Conservation (phyloP, 306 rosid genomes). For the Sesbania bispinosa region DNA sequence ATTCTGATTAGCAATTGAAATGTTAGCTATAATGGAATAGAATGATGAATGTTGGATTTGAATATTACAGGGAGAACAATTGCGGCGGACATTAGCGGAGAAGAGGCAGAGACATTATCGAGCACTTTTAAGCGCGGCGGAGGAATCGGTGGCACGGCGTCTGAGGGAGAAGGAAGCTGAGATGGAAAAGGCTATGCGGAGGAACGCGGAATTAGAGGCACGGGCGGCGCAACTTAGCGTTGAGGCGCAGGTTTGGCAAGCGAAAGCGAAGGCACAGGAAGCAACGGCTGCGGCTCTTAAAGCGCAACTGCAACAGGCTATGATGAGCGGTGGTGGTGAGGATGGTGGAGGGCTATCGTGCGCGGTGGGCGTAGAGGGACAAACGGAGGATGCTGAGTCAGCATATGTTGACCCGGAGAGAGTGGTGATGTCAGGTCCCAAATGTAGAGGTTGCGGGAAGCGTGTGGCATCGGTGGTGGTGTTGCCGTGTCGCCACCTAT, state of each 20-base stretch:
- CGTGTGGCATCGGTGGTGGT: conserved; percentile 74
- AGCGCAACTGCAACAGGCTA: conserved; percentile 74
- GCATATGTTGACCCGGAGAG: conserved; percentile 74
- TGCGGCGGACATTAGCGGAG: conserved; percentile 63
- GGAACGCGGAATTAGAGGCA: conserved; percentile 73
- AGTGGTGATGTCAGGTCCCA: conserved; percentile 41
- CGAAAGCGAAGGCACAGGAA: conserved; percentile 74
- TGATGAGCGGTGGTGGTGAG: conserved; percentile 36
- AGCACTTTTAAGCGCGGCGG: conserved; percentile 54
- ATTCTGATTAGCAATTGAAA: not conserved
- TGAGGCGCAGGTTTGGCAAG: conserved; percentile 85
- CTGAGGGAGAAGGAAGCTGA: conserved; percentile 69
- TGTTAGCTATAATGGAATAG: not conserved
- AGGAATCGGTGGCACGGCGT: conserved; percentile 52
- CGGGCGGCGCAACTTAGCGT: conserved; percentile 71
- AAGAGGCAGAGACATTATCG: conserved; percentile 65
- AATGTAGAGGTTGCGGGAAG: conserved; percentile 64
- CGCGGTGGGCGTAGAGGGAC: conserved; percentile 44
- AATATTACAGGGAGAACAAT: conserved; percentile 54
- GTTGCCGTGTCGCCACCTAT: conserved; percentile 81
- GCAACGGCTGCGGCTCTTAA: conserved; percentile 64
- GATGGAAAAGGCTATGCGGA: conserved; percentile 62
- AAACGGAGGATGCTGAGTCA: conserved; percentile 89
- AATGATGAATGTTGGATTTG: not conserved
- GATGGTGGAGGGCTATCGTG: conserved; percentile 44